Percentiles rank a stretch among this genome's conserved stretches.
Conservation (phyloP, 768 basidiomycete species). For the Dacryopinax primogenitus region DNA sequence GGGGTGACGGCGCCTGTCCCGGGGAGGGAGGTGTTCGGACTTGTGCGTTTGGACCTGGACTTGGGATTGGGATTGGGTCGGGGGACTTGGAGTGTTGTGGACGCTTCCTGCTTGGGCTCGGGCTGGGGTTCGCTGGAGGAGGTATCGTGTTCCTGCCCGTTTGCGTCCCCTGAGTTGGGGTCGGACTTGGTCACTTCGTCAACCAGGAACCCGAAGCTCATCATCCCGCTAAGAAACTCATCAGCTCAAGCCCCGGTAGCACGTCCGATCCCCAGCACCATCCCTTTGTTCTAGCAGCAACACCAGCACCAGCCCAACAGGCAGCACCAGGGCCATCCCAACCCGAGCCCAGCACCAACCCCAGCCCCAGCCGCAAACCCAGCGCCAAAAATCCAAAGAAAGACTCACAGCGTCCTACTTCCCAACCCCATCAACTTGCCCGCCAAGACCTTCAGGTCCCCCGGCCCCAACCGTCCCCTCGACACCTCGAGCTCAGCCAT, state of each 20-base stretch:
- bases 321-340: no score
- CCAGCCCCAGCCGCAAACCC: no score
- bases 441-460: slow-evolving; percentile 22
- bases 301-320: no score
- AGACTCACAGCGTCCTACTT: slow-evolving; percentile 22
- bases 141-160: neutral
- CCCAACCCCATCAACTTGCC: slow-evolving; percentile 21
- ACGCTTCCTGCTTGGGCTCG: neutral
- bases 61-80: neutral
- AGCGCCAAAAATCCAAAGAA: no score
- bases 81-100: neutral
- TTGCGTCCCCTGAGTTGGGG: neutral
- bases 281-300: no score
- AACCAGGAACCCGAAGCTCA: slow-evolving; percentile 12
- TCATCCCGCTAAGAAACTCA: slow-evolving; percentile 13
- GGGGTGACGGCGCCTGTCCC: neutral
- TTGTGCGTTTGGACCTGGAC: no score
- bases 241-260: no score
- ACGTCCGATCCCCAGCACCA: no score
- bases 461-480: slow-evolving; percentile 22
- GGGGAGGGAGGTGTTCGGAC: neutral
- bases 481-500: slow-evolving; percentile 26
- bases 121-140: neutral
- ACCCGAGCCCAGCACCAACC: no score
- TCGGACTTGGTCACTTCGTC: slow-evolving; percentile 10